Base-by-base conservation (phyloP, 331 rosid genomes). In the Spiraea crenata region DNA sequence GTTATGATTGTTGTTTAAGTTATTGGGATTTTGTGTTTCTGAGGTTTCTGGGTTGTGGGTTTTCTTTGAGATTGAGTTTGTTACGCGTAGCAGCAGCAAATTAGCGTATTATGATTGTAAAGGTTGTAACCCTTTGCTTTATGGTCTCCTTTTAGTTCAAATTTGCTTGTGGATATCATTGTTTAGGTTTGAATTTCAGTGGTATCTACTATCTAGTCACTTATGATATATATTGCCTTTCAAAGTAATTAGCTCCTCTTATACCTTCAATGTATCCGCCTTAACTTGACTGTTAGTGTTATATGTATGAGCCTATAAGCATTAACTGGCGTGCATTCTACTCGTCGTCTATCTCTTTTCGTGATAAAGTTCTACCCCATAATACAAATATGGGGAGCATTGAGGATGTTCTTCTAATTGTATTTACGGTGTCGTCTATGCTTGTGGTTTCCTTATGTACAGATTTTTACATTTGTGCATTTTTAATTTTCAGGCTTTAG, bases 401-500 rank as follows among this genome's bases (percentile, higher is more conserved):
- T 49, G 19, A 49, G 16, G 54, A 2, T 20, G 37, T 55, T 55
- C 34, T 55, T 20, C 15, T 14, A 13, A 49, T 13, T 15, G 54
- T 47, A 15, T 70, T 13, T 39, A 2, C 44, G n/a, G 17, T 3
- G 25, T 61, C 34, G 17, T 42, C 40, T 65, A 6, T 41, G 56
- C 4, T 34, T 67, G 20, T 61, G 63, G 61, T 59, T 73, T 10
- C 69, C 31, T 46, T 56, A 8, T 57, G 52, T 63, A 45, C 17
- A 57, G 55, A 49, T 39, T 52, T 3, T 45, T 7, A 15, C 16
- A n/a, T 35, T 19, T 56, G 48, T 51, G 70, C 70, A 71, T n/a
- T 45, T 77, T 37, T 67, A 48, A 34, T 39, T 63, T 50, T 42
- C 85, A 95, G 99, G 99, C 96, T 73, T 75, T 95, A 19, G 99